Evolutionary conservation across 2,329 filamentous ascomycete species (phyloP), one percentile per base, ranked within the genome.

Genomic region (Rhynchosporium graminicola): DNA sequence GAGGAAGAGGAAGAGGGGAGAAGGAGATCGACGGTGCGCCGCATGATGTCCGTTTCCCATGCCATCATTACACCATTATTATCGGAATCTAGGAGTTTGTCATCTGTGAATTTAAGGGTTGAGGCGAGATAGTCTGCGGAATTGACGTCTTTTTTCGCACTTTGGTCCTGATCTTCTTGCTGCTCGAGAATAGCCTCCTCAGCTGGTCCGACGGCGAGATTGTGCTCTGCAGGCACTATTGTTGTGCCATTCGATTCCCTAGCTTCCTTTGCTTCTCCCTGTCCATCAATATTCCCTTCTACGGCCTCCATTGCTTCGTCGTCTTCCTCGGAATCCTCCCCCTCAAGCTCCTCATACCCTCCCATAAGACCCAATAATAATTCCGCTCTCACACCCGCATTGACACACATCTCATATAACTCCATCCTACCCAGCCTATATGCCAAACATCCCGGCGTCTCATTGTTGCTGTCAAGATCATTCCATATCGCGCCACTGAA

Each of bases 401-500:
- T 90, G 7, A 98, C 90, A 74, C 94, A 91, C 62, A 92, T 76
- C 46, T 89, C 84, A 74, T 99, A 98, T 42, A 97, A 77, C 56
- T 85, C 82, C 59, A 77, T 81, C 70, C 90, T 79, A 0, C 89
- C 88, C 29, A 97, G 74, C 31, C 86, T 79, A 62, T 82, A 80
- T 8, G 95, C 95, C 48, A 97, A 79, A 74, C 94, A 98, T 7
- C 92, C 95, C 0, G 95, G 92, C 3, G 95, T 98, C 80, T 98
- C 94, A 70, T 92, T 84, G 69, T 91, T 88, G 68, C 81, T 78
- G 75, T 98, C 92, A 61, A 98, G 80, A 74, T 97, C 93, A 78
- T 99, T 99, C 95, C 95, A 99, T 69, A 98, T 97, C 10, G 92
- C 95, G 38, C 95, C 95, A 69, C 90, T 89, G 72, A 93, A 83